phyloP scores from a whole-genome alignment of 495 filamentous ascomycete species.

The Penicillium cataractarum region DNA sequence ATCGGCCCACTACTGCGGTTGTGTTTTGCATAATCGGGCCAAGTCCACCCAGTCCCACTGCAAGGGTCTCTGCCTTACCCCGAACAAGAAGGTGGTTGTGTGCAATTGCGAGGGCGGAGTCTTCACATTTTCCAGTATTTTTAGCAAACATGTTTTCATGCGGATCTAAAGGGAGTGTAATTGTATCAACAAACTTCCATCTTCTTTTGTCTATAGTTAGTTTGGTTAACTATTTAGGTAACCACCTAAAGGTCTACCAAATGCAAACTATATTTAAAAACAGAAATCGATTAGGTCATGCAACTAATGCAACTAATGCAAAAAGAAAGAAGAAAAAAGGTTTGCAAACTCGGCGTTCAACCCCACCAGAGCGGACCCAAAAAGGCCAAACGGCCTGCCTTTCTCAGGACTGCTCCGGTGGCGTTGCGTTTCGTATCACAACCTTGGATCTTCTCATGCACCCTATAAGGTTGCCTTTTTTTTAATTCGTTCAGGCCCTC shows the following conservation, averaged over 20 bases:
- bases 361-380: neutral
- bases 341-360: neutral
- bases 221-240: neutral
- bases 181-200: neutral
- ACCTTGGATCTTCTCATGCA: slow-evolving; percentile 6
- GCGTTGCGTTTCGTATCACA: slow-evolving; percentile 5
- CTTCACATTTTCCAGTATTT: slow-evolving; percentile 1
- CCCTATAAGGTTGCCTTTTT: neutral
- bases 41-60: slow-evolving; percentile 13
- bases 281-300: neutral
- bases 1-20: slow-evolving; percentile 6
- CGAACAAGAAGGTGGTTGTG: slow-evolving; percentile 34
- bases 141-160: neutral
- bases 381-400: neutral
- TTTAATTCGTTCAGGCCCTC: neutral
- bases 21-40: slow-evolving; percentile 30
- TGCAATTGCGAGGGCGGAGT: slow-evolving; percentile 1
- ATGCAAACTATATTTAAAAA: neutral
- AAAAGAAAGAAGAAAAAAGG: neutral
- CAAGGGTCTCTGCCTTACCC: slow-evolving; percentile 15
- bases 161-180: neutral
- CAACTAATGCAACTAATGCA: neutral
- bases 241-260: too few species aligned
- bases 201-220: neutral
- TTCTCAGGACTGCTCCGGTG: slow-evolving; percentile 7